These are phyloP conservation scores for Rhododendron griersonianum DNA, from an alignment of 148 eudicot genomes.

Conservation along the genomic window DNA sequence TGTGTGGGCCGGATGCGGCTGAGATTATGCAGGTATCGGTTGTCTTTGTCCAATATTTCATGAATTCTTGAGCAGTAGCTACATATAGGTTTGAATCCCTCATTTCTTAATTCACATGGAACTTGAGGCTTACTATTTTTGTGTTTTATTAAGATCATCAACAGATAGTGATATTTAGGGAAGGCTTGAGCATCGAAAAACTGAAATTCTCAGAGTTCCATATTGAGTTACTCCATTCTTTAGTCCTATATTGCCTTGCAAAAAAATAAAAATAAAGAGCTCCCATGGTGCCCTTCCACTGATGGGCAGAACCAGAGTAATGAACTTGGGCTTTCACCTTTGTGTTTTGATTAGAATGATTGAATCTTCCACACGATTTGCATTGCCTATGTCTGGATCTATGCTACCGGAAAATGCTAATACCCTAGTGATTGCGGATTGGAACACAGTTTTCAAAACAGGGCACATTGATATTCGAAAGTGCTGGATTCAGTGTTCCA, in stretches of 20 bases:
- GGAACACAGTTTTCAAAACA: not conserved
- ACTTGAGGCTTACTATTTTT: not conserved
- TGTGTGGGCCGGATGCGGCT: slow-evolving; percentile 98
- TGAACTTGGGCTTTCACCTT: not conserved
- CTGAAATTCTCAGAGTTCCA: not conserved
- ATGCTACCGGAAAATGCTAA: not conserved
- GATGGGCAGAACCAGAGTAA: not conserved
- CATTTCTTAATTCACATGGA: not conserved
- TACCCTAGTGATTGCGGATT: not conserved
- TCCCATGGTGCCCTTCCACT: not conserved
- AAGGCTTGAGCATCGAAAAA: too few relatives aligned
- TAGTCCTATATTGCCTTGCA: not conserved
- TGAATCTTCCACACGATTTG: not conserved
- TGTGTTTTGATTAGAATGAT: not conserved
- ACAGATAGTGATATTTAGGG: not conserved
- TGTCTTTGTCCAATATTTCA: not conserved
- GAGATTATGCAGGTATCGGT: slow-evolving; percentile 90
- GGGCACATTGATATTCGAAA: not conserved
- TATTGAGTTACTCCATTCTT: not conserved
- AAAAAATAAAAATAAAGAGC: not conserved
- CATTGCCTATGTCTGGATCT: not conserved
- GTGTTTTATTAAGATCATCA: not conserved
- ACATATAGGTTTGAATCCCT: not conserved
- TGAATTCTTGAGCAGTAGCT: not conserved
- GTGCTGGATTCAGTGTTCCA: not conserved